Evolutionary conservation across 1,139 yeast genomes (phyloP), one percentile per base, ranked within the genome.

Genomic region (Meyerozyma sp.): DNA sequence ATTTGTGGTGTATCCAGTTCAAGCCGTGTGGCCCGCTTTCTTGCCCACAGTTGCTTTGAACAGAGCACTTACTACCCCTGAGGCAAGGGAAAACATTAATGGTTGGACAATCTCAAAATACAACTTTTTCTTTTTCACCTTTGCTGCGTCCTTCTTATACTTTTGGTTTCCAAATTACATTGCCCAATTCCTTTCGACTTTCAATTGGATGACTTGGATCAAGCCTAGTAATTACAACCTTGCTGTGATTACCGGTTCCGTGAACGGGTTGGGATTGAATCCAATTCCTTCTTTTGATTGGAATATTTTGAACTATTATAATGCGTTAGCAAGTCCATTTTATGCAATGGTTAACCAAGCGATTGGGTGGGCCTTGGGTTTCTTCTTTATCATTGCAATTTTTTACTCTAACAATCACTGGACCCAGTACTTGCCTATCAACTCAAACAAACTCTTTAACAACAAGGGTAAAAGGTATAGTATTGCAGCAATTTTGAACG

Each of bases 21-120:
- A 68, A 49, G 65, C 77, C 0, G 48, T 73, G 14, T 73, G 78
- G 78, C 78, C 78, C 8, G 69, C 77, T 0, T 61, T 71, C 9
- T 55, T 73, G 34, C 78, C 78, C 3, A 69, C 73, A 0, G 63
- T 73, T 41, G 76, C 77, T 1, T 61, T 72, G 39, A 72, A 72
- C 48, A 53, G 67, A 42, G 77, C 78, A 0, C 62, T 73, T 44
- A 64, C 50, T 48, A 40, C 27, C 23, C 52, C 55, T 4, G 57
- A 53, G 20, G 49, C 43, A 42, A 53, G 46, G 30, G 55, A 51
- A 21, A 46, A 32, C 11, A 50, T 56, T 9, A 49, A 55, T 32
- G 60, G 59, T 9, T 56, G 59, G 60, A 46, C 50, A 4, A 50
- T 56, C 27, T 53, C 59, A 11, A 46, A 51, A 25, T 55, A 53